phyloP scores from a whole-genome alignment of 768 basidiomycete genomes.

The Chiua virens region DNA sequence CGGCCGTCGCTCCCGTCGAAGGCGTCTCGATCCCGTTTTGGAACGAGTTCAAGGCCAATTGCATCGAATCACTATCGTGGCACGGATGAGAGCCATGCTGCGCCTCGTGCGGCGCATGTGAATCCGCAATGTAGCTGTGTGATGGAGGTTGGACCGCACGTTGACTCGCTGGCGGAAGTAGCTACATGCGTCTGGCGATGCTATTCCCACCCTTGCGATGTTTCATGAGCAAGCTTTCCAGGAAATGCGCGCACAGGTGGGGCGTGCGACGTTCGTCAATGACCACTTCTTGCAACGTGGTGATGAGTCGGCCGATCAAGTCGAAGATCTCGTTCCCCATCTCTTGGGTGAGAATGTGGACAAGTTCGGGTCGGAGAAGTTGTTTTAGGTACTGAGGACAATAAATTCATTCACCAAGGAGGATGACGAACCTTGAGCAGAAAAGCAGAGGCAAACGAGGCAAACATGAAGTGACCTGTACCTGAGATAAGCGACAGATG shows the following conservation, averaged over 20 bases:
- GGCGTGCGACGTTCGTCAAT: constrained; percentile 59
- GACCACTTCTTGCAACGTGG: constrained; percentile 69
- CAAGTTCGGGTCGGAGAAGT: constrained; percentile 75
- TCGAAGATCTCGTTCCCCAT: constrained; percentile 73
- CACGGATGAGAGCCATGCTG: constrained; percentile 15
- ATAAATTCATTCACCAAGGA: neutral
- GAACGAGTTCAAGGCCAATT: constrained; percentile 19
- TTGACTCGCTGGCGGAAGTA: too few species aligned
- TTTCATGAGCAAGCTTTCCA: constrained; percentile 35
- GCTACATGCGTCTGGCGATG: too few species aligned
- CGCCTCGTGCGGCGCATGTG: constrained; percentile 17
- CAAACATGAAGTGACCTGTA: constrained; percentile 72
- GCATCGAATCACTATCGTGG: constrained; percentile 32
- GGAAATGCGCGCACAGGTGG: constrained; percentile 76
- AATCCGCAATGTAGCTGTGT: constrained; percentile 13
- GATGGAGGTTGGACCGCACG: too few species aligned
- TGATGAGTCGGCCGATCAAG: constrained; percentile 68
- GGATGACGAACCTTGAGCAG: constrained; percentile 61
- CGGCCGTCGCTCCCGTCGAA: neutral
- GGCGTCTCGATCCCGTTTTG: neutral
- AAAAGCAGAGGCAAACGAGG: constrained; percentile 81
- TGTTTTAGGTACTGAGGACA: constrained; percentile 24
- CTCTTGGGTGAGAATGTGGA: constrained; percentile 52
- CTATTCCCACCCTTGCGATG: too few species aligned
- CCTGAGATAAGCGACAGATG: neutral